Base-by-base conservation (phyloP, 352 stramenopile species). In the Pythium rhizo-oryzae region DNA sequence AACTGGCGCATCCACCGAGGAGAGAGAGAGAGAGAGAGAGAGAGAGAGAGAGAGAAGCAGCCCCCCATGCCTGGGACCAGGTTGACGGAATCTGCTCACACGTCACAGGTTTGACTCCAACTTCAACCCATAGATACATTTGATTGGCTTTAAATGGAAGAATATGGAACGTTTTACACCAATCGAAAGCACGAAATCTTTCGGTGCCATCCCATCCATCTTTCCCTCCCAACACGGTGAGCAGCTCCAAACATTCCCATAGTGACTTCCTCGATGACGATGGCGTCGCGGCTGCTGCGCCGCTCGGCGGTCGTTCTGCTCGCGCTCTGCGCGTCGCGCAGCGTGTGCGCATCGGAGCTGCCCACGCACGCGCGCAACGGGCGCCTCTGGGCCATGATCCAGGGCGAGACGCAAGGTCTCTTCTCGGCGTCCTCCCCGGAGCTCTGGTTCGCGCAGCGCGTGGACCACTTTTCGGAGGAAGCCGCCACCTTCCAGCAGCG, bases 381-480 rank as follows among this genome's bases (percentile, higher is more conserved):
- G 0, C 70, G 75, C 21, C 74, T 92, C 21, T 91, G 80, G 80
- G 68, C 78, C 44, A 57, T 80, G 9, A 68, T 92, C 47, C 77
- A 89, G 61, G 70, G 70, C 58, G 75, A 90, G 63, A 84, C 72
- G 15, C 71, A 86, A 47, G 59, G 74, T 43, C 51, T 90, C 11
- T 84, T 87, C 58, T 59, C 75, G 18, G 53, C 66, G n/a, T 50
- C 72, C 2, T 61, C 81, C 7, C 62, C 77, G 2, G 72, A 80
- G 54, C 78, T 82, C 49, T 92, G 84, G 86, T 94, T 94, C 65
- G 71, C 73, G 57, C 86, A 94, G 72, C 70, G 74, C 28, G 35
- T 92, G 33, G 83, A 94, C 61, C 86, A 94, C 69, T 92, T 90
- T 28, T 52, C 56, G 0, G 25, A 63, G 4, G 30, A 49, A 24